A percentile compares a stretch with the other conserved stretches of the same genome.
Conservation (phyloP, 306 rosid genomes). For the Quercus engelmannii region DNA sequence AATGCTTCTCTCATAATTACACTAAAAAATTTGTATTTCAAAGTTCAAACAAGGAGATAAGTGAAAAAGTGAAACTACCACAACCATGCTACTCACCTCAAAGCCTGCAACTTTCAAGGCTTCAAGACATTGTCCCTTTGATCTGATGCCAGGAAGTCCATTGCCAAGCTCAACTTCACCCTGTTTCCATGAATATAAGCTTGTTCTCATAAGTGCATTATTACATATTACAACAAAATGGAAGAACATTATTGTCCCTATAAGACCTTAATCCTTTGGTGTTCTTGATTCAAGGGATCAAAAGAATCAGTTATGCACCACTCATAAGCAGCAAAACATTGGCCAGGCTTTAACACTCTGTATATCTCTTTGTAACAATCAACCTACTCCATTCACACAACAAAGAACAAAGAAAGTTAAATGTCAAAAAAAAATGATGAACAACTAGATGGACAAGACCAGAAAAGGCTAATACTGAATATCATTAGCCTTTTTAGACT, state of each 20-base stretch:
- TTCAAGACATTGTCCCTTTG: slow-evolving; percentile 77
- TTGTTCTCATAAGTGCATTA: too few relatives aligned
- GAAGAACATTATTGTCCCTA: background rate
- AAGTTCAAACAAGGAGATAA: background rate
- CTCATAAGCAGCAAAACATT: slow-evolving; percentile 87
- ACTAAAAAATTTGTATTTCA: background rate
- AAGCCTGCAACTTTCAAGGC: slow-evolving; percentile 91
- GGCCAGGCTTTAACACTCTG: slow-evolving; percentile 93
- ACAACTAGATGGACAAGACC: too few relatives aligned
- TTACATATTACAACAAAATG: background rate
- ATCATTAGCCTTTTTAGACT: too few relatives aligned
- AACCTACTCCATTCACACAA: slow-evolving; percentile 35
- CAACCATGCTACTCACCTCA: slow-evolving; percentile 56
- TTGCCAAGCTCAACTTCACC: slow-evolving; percentile 92
- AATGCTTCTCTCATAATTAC: too few relatives aligned
- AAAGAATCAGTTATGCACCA: slow-evolving; percentile 95
- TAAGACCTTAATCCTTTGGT: slow-evolving; percentile 74
- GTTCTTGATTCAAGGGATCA: slow-evolving; percentile 69
- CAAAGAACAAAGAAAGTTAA: too few relatives aligned
- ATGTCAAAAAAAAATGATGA: too few relatives aligned
- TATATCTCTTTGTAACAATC: slow-evolving; percentile 93
- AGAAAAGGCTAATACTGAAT: too few relatives aligned
- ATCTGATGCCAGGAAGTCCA: slow-evolving; percentile 93
- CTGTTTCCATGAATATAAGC: slow-evolving; percentile 29
- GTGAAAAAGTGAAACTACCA: slow-evolving; percentile 2